A percentile compares a stretch with the other conserved stretches of the same genome.
Conservation (phyloP, 768 basidiomycete species). For the Lentinus tigrinus region DNA sequence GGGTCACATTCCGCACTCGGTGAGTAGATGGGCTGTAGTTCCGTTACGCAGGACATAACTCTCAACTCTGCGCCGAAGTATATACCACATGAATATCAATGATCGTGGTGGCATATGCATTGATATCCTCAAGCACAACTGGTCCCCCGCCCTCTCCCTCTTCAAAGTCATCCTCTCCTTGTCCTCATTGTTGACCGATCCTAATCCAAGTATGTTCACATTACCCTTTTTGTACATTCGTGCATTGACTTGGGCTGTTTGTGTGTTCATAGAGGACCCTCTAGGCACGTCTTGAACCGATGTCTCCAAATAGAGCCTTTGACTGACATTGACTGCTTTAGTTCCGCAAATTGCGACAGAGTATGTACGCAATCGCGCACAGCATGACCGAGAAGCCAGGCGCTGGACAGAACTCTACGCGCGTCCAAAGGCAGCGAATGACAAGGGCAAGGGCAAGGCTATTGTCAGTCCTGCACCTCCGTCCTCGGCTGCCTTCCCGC, state of each 20-base stretch:
- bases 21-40: constrained; percentile 28
- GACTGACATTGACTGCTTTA: constrained; percentile 18
- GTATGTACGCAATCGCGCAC: constrained; percentile 60
- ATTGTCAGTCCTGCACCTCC: background rate
- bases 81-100: constrained; percentile 91
- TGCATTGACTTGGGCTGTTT: constrained; percentile 1
- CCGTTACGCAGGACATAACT: background rate
- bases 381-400: constrained; percentile 75
- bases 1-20: constrained; percentile 74
- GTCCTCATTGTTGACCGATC: constrained; percentile 89
- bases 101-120: constrained; percentile 80
- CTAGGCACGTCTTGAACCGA: constrained; percentile 44
- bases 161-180: constrained; percentile 95
- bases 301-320: no score
- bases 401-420: constrained; percentile 79
- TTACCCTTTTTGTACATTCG: background rate
- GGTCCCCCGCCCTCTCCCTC: constrained; percentile 91
- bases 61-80: constrained; percentile 39
- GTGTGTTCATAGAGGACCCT: constrained; percentile 54
- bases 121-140: constrained; percentile 90
- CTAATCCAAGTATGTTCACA: constrained; percentile 82
- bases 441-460: constrained; percentile 18
- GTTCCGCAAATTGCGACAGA: constrained; percentile 74
- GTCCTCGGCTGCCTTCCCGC: background rate
- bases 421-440: constrained; percentile 36